Percentiles rank a stretch among this genome's conserved stretches.
These are phyloP conservation scores for Nemania sp. DNA, from an alignment of 2,329 filamentous ascomycete genomes.

Conservation along the genomic window DNA sequence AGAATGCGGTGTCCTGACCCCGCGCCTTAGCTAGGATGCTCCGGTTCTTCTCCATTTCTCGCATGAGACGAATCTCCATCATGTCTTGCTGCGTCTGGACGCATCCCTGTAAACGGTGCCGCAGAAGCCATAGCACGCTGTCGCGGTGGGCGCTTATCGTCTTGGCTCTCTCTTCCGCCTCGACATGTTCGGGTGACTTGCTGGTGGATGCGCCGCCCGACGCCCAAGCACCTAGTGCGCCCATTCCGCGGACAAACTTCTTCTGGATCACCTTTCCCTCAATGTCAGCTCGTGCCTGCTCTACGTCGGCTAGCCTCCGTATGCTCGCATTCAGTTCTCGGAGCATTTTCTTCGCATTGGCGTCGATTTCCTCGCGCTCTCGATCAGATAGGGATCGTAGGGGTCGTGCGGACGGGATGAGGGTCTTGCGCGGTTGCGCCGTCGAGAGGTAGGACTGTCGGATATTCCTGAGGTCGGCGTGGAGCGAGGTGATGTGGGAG, in stretches of 20 bases:
- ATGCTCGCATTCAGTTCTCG: slow-evolving; percentile 85
- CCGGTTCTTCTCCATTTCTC: slow-evolving; percentile 88
- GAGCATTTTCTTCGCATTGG: slow-evolving; percentile 82
- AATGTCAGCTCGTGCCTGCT: slow-evolving; percentile 79
- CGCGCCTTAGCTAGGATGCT: slow-evolving; percentile 77
- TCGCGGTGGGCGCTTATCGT: slow-evolving; percentile 74
- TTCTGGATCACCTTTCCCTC: slow-evolving; percentile 71
- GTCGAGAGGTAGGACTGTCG: slow-evolving; percentile 91
- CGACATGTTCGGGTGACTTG: slow-evolving; percentile 67
- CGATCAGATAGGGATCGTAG: slow-evolving; percentile 71
- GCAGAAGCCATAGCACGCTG: slow-evolving; percentile 80
- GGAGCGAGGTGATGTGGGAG: slow-evolving; percentile 79
- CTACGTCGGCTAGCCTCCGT: slow-evolving; percentile 76
- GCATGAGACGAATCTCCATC: slow-evolving; percentile 86
- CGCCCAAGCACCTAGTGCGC: slow-evolving; percentile 67
- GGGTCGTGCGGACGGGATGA: slow-evolving; percentile 51
- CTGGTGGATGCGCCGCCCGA: slow-evolving; percentile 62
- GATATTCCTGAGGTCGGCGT: slow-evolving; percentile 78
- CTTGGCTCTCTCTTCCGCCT: slow-evolving; percentile 72
- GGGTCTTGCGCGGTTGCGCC: slow-evolving; percentile 64
- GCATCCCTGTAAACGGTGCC: slow-evolving; percentile 74
- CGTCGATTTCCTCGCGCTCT: slow-evolving; percentile 85
- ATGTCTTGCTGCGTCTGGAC: slow-evolving; percentile 81
- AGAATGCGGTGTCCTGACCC: slow-evolving; percentile 36
- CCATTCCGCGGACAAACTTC: slow-evolving; percentile 68